These are phyloP conservation scores for Kregervanrija delftensis DNA, from an alignment of 805 yeast genomes.

Conservation along the genomic window DNA sequence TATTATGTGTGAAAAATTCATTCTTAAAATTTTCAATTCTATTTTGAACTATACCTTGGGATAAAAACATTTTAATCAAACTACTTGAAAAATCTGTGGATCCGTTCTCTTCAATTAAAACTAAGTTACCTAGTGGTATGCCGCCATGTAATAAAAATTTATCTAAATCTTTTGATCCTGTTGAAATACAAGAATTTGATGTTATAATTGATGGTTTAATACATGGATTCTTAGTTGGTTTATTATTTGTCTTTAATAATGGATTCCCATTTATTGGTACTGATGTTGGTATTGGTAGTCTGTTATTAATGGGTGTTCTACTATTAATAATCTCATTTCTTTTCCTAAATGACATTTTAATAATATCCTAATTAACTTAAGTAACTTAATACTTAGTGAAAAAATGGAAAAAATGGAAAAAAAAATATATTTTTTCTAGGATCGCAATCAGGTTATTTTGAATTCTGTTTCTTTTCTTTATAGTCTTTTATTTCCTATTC, in stretches of 20 bases:
- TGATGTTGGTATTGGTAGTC: not conserved
- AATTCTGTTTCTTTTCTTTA: too few species aligned
- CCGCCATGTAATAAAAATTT: conserved; percentile 74
- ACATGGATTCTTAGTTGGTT: conserved; percentile 40
- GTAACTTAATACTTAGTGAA: not conserved
- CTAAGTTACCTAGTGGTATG: conserved; percentile 66
- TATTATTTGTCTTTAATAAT: not conserved
- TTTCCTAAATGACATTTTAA: conserved; percentile 50
- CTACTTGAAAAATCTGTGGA: conserved; percentile 83
- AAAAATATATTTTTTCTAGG: too few species aligned
- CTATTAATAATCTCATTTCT: conserved; percentile 42
- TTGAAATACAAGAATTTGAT: conserved; percentile 72
- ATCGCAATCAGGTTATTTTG: too few species aligned
- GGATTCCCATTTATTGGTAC: not conserved
- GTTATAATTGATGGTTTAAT: conserved; percentile 63
- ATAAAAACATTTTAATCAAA: conserved; percentile 57
- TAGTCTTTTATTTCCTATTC: too few species aligned
- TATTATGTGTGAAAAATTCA: conserved; percentile 39
- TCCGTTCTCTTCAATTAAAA: conserved; percentile 75
- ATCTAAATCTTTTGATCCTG: conserved; percentile 76
- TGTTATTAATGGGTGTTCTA: not conserved
- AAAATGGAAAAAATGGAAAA: not conserved
- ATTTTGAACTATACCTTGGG: conserved; percentile 71
- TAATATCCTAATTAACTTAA: not conserved
- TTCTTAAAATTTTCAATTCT: conserved; percentile 35